These are phyloP conservation scores for Coprinopsis cinerea DNA, from an alignment of 768 basidiomycete genomes.

Conservation along the genomic window DNA sequence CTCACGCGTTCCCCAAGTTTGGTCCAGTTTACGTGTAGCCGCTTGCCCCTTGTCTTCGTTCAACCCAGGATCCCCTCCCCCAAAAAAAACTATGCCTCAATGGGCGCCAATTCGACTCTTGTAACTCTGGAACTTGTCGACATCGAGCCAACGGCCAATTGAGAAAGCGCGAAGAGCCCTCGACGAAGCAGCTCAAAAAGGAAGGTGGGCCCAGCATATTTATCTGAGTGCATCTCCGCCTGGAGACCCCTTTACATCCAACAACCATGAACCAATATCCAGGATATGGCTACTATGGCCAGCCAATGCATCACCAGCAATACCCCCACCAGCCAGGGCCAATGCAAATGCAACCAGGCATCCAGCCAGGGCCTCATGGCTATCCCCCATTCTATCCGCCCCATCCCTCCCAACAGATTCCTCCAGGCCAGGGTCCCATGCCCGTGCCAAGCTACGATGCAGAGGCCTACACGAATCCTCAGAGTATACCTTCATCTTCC, in stretches of 20 bases:
- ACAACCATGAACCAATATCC: slow-evolving; percentile 29
- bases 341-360: slow-evolving; percentile 15
- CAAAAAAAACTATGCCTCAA: not conserved
- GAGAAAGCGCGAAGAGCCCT: not conserved
- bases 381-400: slow-evolving; percentile 30
- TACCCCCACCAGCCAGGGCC: slow-evolving; percentile 28
- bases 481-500: slow-evolving; percentile 4
- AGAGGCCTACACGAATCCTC: slow-evolving; percentile 20
- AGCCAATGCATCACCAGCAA: slow-evolving; percentile 37
- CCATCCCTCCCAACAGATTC: slow-evolving; percentile 18
- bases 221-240: slow-evolving; percentile 10
- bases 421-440: slow-evolving; percentile 13
- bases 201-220: slow-evolving; percentile 29
- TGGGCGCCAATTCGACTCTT: not conserved
- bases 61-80: not conserved
- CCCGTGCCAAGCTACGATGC: slow-evolving; percentile 25
- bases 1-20: slow-evolving; percentile 14
- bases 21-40: slow-evolving; percentile 15
- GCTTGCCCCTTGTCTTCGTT: not conserved
- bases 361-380: slow-evolving; percentile 22
- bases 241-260: slow-evolving; percentile 6
- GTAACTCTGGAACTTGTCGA: not conserved
- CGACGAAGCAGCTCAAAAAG: slow-evolving; percentile 21
- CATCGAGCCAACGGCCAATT: not conserved
- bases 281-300: slow-evolving; percentile 33